Conservation (phyloP, 805 yeast species). For the Vanderwaltozyma verrucispora region DNA sequence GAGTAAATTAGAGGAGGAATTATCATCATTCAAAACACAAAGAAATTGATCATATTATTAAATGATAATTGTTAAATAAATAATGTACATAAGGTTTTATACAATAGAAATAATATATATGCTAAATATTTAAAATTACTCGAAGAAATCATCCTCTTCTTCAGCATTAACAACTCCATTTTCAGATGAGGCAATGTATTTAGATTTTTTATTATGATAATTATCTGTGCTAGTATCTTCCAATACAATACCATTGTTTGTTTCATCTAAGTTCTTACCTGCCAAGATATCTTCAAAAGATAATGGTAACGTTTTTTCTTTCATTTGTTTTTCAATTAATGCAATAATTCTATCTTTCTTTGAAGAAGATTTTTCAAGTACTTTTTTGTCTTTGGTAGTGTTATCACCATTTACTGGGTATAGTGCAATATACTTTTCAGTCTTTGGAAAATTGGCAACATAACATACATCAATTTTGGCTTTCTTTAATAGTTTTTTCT, state of each 20-base stretch:
- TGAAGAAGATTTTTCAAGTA: constrained; percentile 30
- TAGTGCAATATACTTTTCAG: constrained; percentile 68
- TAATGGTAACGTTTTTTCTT: constrained; percentile 45
- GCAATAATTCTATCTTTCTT: constrained; percentile 41
- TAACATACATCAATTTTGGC: constrained; percentile 65
- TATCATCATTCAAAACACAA: no score
- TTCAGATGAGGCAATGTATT: not conserved
- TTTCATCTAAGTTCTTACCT: constrained; percentile 26
- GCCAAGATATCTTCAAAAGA: constrained; percentile 38
- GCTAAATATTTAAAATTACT: not conserved
- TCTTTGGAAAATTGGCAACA: constrained; percentile 64
- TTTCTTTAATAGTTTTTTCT: constrained; percentile 35
- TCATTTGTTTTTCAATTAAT: constrained; percentile 41
- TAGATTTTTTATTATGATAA: constrained; percentile 7
- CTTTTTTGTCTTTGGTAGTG: constrained; percentile 6
- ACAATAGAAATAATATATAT: no score
- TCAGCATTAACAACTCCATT: constrained; percentile 13
- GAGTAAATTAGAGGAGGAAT: no score
- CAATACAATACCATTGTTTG: constrained; percentile 16
- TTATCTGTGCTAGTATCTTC: constrained; percentile 7
- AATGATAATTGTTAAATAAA: not conserved
- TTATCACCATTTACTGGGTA: constrained; percentile 42
- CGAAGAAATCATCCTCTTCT: constrained; percentile 6
- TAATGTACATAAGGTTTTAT: no score
- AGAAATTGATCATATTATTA: no score